Percentiles rank a stretch among this genome's conserved stretches.
Evolutionary conservation across 495 filamentous ascomycete species (phyloP).

Genomic region (Cairneyella variabilis): DNA sequence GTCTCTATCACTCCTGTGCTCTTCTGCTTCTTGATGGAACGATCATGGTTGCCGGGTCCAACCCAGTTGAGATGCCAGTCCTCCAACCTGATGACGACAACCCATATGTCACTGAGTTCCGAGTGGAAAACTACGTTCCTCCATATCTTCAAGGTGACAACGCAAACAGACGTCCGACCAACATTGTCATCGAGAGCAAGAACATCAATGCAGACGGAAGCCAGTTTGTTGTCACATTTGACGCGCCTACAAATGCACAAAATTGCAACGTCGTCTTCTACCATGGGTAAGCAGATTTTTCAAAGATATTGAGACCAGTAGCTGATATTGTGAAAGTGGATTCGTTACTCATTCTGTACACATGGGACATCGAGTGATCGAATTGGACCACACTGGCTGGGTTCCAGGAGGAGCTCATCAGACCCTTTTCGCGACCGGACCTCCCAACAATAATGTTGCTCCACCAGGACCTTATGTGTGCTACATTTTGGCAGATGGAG

Average conservation of each 20-base stretch:
- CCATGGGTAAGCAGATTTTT: conserved; percentile 56
- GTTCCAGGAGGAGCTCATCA: conserved; percentile 37
- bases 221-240: conserved; percentile 46
- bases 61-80: conserved; percentile 55
- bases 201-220: conserved; percentile 39
- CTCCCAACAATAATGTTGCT: conserved; percentile 50
- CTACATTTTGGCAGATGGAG: conserved; percentile 57
- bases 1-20: conserved; percentile 57
- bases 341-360: conserved; percentile 60
- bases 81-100: conserved; percentile 34
- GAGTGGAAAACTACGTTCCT: conserved; percentile 57
- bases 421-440: conserved; percentile 46
- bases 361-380: conserved; percentile 59
- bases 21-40: conserved; percentile 56
- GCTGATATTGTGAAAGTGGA: conserved; percentile 28
- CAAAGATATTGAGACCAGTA: conserved; percentile 54
- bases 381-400: conserved; percentile 51
- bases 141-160: conserved; percentile 54
- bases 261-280: conserved; percentile 48
- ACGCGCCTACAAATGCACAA: conserved; percentile 33
- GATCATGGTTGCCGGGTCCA: conserved; percentile 53
- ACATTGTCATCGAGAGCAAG: conserved; percentile 37
- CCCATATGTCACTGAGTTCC: conserved; percentile 54
- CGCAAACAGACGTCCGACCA: conserved; percentile 42
- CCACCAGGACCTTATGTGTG: conserved; percentile 60